Base-by-base conservation (phyloP, 2,329 filamentous ascomycete species). In the Elsinoe necatrix region DNA sequence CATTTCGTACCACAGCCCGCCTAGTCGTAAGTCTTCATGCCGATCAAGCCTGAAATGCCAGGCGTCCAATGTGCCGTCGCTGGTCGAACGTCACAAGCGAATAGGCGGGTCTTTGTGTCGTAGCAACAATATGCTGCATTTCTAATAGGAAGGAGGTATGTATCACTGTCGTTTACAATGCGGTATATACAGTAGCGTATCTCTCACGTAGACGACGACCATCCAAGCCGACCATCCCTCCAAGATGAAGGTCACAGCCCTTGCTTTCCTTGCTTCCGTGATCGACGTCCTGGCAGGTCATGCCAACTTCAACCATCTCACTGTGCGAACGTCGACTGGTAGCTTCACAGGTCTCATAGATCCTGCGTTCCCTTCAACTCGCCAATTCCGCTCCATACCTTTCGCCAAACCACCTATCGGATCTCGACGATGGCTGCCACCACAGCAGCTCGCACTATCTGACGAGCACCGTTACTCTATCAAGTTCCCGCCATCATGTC, bases 401-500 rank as follows among this genome's bases (percentile, higher is more conserved):
- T 64, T 59, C 51, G 63, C 62, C 14, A 54, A 61, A 21, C 63
- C 63, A 7, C 63, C 63, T 14, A 47, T 62, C 14, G 63, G 61
- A 20, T 50, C 58, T 42, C 54, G 63, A 12, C 59, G 63, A 21
- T 64, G 61, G 57, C 59, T 51, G n/a, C 56, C 63, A 21, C 63
- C 63, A 14, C 51, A 60, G 27, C 34, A 60, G 35, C 42, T 63
- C 1, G 31, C 60, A 5, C 63, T 62, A 34, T 61, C 62, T 6
- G 61, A 63, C 21, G 57, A 57, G 8, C 34, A 60, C 11, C 57
- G 64, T 35, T 52, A 63, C 8, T 64, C 63, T 1, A 66, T 61
- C 3, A 34, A 63, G 37, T 48, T 66, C 4, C 65, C 63, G 12
- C 61, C 61, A 2, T 66, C 64, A 43, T 67, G 65, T 25, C 59